phyloP scores from a whole-genome alignment of 2,329 filamentous ascomycete species.

The Chrysoporthe austroafricana region DNA sequence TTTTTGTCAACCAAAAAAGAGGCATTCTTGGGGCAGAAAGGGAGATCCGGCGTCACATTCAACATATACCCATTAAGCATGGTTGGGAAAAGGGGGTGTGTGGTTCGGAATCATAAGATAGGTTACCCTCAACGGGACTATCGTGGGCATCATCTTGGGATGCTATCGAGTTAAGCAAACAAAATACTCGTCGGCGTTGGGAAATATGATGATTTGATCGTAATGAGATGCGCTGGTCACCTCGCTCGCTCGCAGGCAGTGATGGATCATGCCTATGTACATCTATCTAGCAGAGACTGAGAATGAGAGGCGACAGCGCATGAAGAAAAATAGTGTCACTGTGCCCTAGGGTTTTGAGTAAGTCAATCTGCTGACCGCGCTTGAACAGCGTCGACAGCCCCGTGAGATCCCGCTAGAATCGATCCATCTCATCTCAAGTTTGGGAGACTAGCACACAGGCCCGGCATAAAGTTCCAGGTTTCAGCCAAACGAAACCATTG shows the following conservation, averaged over 20 bases:
- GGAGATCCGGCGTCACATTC: slow-evolving; percentile 28
- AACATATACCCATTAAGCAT: slow-evolving; percentile 32
- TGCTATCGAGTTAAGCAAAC: slow-evolving; percentile 20
- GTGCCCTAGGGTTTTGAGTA: neutral
- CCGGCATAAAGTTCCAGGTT: neutral
- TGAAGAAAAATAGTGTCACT: neutral
- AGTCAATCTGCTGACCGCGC: neutral
- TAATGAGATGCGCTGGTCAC: neutral
- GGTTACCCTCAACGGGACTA: slow-evolving; percentile 31
- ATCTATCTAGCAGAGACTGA: neutral
- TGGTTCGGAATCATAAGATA: slow-evolving; percentile 25
- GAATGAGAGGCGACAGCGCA: neutral
- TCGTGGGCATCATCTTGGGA: slow-evolving; percentile 19
- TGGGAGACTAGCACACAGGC: neutral
- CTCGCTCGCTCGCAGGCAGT: neutral
- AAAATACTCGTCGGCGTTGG: slow-evolving; percentile 24
- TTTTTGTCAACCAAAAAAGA: slow-evolving; percentile 29
- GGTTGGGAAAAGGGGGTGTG: slow-evolving; percentile 24
- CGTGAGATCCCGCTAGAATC: neutral
- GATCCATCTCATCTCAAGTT: neutral
- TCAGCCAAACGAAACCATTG: neutral
- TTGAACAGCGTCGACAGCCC: neutral
- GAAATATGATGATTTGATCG: slow-evolving; percentile 19
- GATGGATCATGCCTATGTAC: neutral
- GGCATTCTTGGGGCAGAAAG: slow-evolving; percentile 24